Evolutionary conservation across 2,329 filamentous ascomycete species (phyloP).

Genomic region (Ceratocystis cubensis): DNA sequence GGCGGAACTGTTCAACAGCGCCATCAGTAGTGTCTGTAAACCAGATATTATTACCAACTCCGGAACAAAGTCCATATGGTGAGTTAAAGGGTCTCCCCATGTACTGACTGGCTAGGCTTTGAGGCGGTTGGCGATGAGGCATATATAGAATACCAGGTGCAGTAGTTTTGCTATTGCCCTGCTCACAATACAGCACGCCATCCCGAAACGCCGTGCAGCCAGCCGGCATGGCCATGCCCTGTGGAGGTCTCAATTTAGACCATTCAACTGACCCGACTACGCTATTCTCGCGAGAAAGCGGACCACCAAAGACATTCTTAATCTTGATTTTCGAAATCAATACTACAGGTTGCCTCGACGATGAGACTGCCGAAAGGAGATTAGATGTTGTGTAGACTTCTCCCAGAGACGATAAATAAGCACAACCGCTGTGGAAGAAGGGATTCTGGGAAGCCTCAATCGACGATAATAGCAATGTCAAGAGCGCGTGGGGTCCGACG

Average conservation of each 20-base stretch:
- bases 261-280: slow-evolving; percentile 29
- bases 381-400: slow-evolving; percentile 37
- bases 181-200: slow-evolving; percentile 34
- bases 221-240: slow-evolving; percentile 34
- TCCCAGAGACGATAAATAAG: slow-evolving; percentile 30
- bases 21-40: slow-evolving; percentile 41
- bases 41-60: slow-evolving; percentile 35
- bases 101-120: slow-evolving; percentile 31
- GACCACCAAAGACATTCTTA: slow-evolving; percentile 13
- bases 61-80: slow-evolving; percentile 37
- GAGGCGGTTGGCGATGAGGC: slow-evolving; percentile 26
- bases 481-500: slow-evolving; percentile 28
- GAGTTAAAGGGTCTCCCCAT: slow-evolving; percentile 37
- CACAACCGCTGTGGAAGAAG: slow-evolving; percentile 37
- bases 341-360: slow-evolving; percentile 31
- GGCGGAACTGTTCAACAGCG: slow-evolving; percentile 35
- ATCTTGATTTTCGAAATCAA: slow-evolving; percentile 35
- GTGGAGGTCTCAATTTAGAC: slow-evolving; percentile 33
- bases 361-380: slow-evolving; percentile 30
- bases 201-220: slow-evolving; percentile 32
- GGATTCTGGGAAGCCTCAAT: slow-evolving; percentile 31
- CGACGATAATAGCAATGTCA: slow-evolving; percentile 34
- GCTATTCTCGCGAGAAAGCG: slow-evolving; percentile 23
- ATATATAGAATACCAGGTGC: slow-evolving; percentile 28
- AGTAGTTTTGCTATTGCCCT: slow-evolving; percentile 26